Evolutionary conservation across 306 rosid genomes (phyloP).

Genomic region (Quercus parvula): DNA sequence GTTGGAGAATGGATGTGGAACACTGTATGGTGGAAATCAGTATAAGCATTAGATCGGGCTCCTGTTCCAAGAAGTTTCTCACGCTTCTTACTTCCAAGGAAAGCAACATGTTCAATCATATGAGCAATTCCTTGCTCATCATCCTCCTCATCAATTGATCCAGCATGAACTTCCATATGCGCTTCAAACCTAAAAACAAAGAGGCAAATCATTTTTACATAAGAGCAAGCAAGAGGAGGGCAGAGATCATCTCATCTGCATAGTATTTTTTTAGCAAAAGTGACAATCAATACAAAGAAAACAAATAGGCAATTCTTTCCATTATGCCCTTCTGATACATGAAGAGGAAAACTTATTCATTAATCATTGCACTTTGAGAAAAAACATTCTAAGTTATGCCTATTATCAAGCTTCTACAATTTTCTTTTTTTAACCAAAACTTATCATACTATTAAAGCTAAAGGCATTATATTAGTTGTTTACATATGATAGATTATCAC

Average conservation of each 20-base stretch:
- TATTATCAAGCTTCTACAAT: neutral
- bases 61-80: conserved; percentile 98
- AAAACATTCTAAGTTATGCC: neutral
- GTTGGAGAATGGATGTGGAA: conserved; percentile 97
- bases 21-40: conserved; percentile 98
- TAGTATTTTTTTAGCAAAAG: neutral
- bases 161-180: conserved; percentile 96
- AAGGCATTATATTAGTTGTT: neutral
- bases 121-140: conserved; percentile 99
- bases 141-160: conserved; percentile 94
- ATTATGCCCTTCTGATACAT: neutral
- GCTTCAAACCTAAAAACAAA: conserved; percentile 87
- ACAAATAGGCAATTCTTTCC: neutral
- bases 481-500: neutral
- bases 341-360: neutral
- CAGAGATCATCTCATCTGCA: neutral
- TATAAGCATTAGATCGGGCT: conserved; percentile 97
- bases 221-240: conserved; percentile 2
- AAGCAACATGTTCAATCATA: conserved; percentile 99
- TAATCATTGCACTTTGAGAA: neutral
- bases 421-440: neutral
- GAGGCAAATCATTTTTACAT: neutral
- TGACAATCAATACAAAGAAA: neutral
- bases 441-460: neutral
- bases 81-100: conserved; percentile 98